Percentiles rank a stretch among this genome's conserved stretches.
Conservation (phyloP, 345 rosid species). For the Durio zibethinus region DNA sequence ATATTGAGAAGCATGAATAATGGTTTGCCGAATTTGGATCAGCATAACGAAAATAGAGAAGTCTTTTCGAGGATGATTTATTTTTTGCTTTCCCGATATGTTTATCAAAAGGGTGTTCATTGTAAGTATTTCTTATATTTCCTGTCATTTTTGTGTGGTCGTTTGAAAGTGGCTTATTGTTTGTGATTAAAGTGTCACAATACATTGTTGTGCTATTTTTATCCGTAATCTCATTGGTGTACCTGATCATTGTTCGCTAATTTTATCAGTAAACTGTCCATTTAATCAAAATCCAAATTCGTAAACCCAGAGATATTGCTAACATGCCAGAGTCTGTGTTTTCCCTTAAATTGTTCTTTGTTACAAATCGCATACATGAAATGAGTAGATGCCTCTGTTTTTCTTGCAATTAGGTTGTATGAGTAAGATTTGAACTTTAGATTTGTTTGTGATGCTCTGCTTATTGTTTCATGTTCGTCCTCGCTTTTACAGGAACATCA, state of each 20-base stretch:
- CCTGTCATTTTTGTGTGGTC: not conserved
- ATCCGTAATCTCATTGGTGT: constrained; percentile 7
- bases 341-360: not conserved
- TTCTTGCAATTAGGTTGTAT: too few relatives aligned
- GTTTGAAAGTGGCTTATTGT: not conserved
- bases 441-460: not conserved
- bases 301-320: not conserved
- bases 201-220: constrained; percentile 8
- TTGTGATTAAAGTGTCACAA: not conserved
- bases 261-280: not conserved
- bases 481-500: not conserved
- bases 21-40: constrained; percentile 97
- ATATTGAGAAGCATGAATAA: constrained; percentile 95
- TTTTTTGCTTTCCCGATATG: not conserved
- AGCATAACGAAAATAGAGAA: constrained; percentile 36
- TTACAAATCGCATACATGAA: not conserved
- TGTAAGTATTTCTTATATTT: not conserved
- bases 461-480: not conserved
- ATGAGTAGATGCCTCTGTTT: not conserved
- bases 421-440: not conserved
- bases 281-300: not conserved
- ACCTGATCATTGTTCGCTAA: not conserved
- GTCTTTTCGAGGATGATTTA: not conserved
- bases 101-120: constrained; percentile 1
- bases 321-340: not conserved